Evolutionary conservation across 139 green algal genomes (phyloP), one percentile per base, ranked within the genome.

Genomic region (Diplosphaera chodatii): DNA sequence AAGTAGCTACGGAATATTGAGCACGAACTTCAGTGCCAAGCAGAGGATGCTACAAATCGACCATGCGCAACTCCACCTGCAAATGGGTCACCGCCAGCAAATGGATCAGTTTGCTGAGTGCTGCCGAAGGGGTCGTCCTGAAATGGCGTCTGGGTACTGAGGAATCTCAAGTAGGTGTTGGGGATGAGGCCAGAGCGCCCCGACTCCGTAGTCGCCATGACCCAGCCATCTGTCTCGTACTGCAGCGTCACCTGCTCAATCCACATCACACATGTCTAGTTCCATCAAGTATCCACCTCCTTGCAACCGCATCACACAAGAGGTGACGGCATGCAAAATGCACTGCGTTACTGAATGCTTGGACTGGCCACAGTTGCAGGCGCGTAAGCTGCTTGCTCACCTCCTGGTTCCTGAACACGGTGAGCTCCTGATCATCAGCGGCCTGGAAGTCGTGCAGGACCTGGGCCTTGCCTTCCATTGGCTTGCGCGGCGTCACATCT

Each of bases 401-500:
- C 48, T 59, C 48, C 16, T 59, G 48, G 48, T 18, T 18, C 48
- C 25, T 3, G 16, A 59, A 59, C 16, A 59, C 48, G 48, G 48
- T 59, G 10, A 59, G 48, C 48, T 59, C 48, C 48, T 25, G 16
- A 3, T 59, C 48, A 59, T 59, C 48, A 18, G 48, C 48, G 48
- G 13, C 48, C 48, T 59, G 48, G 48, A 59, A 59, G 18, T 59
- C 48, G 48, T 59, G 25, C 48, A 59, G 48, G 13, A 59, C 48
- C 48, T n/a, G 3, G 13, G 48, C 48, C 48, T 59, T 59, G 48
- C 48, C 48, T 3, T 59, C 48, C 48, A 59, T 59, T 3, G 48
- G 48, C 48, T 59, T 59, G 48, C 48, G 48, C 48, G 48, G 48
- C 48, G 48, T 59, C 48, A 59, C 48, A 59, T 59, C 48, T 59